Evolutionary conservation across 495 filamentous ascomycete species (phyloP), one percentile per base, ranked within the genome.

Genomic region (Chaetomidium leptoderma): DNA sequence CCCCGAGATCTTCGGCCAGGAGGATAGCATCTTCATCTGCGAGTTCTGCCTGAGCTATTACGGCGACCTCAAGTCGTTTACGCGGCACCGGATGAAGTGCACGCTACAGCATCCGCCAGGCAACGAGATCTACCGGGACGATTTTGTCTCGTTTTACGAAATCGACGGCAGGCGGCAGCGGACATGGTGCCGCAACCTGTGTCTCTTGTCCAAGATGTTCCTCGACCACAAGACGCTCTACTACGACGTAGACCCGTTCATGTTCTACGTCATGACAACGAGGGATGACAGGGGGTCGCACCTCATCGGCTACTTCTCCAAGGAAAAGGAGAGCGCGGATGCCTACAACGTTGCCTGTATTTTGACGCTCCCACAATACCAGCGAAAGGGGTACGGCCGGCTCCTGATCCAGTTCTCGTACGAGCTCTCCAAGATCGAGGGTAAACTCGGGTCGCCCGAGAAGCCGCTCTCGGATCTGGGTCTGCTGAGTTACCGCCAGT

Each of bases 141-240:
- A 95, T 65, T 83, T 88, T 60, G 89, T 96, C 19, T 93, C 89
- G 5, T 97, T 97, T 75, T 98, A 96, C 64, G 93, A 98, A 72
- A 95, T 98, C 58, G 93, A 98, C 66, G 93, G 93, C 5, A 83
- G 91, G 16, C 81, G 93, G n/a, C 93, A 98, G 66, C 81, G 92
- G 11, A 95, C 89, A 3, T 98, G 91, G 91, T 97, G 95, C 61
- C 90, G 93, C 6, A 98, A 98, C 63, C 80, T 98, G 23, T 97
- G 93, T 71, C 78, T 98, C 0, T 79, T 98, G 6, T 90, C 84
- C 57, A 98, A 98, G 68, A 87, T 97, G 68, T 98, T 98, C 74
- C 84, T 98, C 26, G 93, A 97, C 64, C 93, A 97, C 76, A 98
- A 98, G 72, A 97, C 93, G 8, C 87, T 98, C n/a, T 98, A 96